A percentile compares a stretch with the other conserved stretches of the same genome.
phyloP scores from a whole-genome alignment of 1,284 basidiomycete species.

The Irpex rosettiformis region DNA sequence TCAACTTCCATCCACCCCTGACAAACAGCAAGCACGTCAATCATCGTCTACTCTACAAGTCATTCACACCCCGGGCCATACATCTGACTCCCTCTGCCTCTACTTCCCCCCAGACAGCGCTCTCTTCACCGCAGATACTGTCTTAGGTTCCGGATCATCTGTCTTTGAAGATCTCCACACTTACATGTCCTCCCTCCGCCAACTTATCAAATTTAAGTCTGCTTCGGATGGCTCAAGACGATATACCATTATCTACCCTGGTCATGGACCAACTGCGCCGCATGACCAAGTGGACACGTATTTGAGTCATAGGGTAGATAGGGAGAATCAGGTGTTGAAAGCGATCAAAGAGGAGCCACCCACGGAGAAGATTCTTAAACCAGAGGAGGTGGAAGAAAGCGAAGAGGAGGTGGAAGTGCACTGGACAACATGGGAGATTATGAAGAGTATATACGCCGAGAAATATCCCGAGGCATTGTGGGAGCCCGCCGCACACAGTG shows the following conservation, averaged over 20 bases:
- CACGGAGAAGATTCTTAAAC: neutral
- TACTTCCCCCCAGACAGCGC: constrained; percentile 60
- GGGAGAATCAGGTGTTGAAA: constrained; percentile 78
- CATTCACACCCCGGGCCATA: constrained; percentile 90
- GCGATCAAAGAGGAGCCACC: constrained; percentile 43
- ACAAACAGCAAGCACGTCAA: constrained; percentile 9
- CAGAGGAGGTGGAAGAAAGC: neutral
- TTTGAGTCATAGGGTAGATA: constrained; percentile 76
- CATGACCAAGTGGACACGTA: constrained; percentile 70
- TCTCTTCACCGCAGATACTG: constrained; percentile 87
- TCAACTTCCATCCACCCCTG: constrained; percentile 2
- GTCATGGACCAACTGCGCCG: constrained; percentile 78
- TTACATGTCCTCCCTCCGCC: constrained; percentile 72
- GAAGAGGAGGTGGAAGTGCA: constrained; percentile 10
- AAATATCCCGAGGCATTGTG: constrained; percentile 70
- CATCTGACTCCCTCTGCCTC: constrained; percentile 80
- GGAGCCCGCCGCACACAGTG: constrained; percentile 67
- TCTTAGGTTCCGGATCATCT: constrained; percentile 88
- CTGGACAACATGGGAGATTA: constrained; percentile 68
- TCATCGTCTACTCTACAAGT: constrained; percentile 53
- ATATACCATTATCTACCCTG: constrained; percentile 71
- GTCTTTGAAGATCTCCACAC: constrained; percentile 83
- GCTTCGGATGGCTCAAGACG: constrained; percentile 22
- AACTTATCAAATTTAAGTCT: constrained; percentile 45
- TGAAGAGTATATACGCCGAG: constrained; percentile 58